Evolutionary conservation across 2,329 filamentous ascomycete genomes (phyloP), one percentile per base, ranked within the genome.

Genomic region (Fusarium devonianum): DNA sequence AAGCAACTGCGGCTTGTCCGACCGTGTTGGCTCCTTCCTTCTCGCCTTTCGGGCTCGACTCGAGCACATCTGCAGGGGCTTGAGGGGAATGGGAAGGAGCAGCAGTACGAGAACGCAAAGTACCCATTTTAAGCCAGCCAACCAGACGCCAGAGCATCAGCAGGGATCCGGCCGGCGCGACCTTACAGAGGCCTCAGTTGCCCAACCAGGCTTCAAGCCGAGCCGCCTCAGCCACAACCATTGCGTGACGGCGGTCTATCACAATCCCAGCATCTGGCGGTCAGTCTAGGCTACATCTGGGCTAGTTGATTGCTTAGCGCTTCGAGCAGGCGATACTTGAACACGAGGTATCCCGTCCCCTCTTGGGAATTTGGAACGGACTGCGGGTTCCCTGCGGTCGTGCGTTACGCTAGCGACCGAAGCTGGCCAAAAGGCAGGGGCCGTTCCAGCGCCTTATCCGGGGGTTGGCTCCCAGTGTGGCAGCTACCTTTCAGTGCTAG

Each of bases 221-320:
- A 46, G 42, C 40, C 52, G 52, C 52, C 52, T 53, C 40, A 57
- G 56, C 56, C 56, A 58, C 56, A 36, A 35, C 32, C 10, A 14
- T 30, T 38, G 28, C 52, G 47, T 60, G 52, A 46, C 52, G 56
- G 56, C 56, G 60, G 42, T 34, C 48, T 43, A 60, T 59, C 56
- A 60, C 56, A 49, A 38, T 21, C 33, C 21, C 42, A 28, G 56
- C 56, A 47, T 52, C 53, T 54, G 53, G 13, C 18, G 32, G 33
- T n/a, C 21, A n/a, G 14, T 9, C 44, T 60, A 57, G 40, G 41
- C 56, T 51, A 16, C 58, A 42, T 57, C 49, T 4, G 56, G 56
- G 23, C 33, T 49, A 41, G 56, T 47, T 28, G 49, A 38, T 38
- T 5, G 18, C 11, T 33, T 14, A 29, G 28, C 49, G 28, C 19